Conservation (phyloP, 1,284 basidiomycete genomes). For the Gastroboletus turbinatus region DNA sequence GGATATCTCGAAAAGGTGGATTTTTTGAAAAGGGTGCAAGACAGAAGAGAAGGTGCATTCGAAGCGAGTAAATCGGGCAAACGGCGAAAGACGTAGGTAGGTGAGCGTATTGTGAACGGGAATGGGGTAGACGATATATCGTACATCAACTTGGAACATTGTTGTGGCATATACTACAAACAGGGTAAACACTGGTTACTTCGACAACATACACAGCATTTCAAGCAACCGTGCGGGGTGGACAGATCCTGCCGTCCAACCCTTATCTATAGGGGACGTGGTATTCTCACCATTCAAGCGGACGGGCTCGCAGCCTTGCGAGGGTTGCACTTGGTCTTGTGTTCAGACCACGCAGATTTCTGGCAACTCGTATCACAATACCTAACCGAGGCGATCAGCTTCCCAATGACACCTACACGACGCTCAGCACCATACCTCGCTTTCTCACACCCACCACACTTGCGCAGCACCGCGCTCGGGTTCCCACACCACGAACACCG, state of each 20-base stretch:
- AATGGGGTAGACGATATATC: not conserved
- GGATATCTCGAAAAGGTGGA: constrained; percentile 83
- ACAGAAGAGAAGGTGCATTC: constrained; percentile 61
- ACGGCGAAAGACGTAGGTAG: constrained; percentile 44
- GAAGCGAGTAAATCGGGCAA: constrained; percentile 58
- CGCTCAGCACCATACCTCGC: constrained; percentile 36
- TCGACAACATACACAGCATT: not conserved
- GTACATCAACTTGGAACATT: constrained; percentile 10
- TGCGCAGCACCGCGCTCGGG: constrained; percentile 53
- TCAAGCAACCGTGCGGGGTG: not conserved
- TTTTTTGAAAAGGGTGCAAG: constrained; percentile 72
- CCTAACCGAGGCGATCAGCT: constrained; percentile 26
- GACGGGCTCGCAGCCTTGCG: constrained; percentile 10
- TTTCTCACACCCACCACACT: constrained; percentile 48
- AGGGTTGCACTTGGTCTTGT: constrained; percentile 41
- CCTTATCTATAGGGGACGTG: not conserved
- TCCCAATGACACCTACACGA: not conserved
- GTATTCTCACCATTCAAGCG: not conserved
- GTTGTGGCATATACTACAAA: not conserved
- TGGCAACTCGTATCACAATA: constrained; percentile 54
- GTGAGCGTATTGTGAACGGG: not conserved
- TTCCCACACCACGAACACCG: constrained; percentile 59
- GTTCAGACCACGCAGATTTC: constrained; percentile 49
- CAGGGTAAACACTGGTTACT: not conserved
- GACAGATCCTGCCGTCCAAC: not conserved